Evolutionary conservation across 768 basidiomycete species (phyloP).

Genomic region (Mycena pura): DNA sequence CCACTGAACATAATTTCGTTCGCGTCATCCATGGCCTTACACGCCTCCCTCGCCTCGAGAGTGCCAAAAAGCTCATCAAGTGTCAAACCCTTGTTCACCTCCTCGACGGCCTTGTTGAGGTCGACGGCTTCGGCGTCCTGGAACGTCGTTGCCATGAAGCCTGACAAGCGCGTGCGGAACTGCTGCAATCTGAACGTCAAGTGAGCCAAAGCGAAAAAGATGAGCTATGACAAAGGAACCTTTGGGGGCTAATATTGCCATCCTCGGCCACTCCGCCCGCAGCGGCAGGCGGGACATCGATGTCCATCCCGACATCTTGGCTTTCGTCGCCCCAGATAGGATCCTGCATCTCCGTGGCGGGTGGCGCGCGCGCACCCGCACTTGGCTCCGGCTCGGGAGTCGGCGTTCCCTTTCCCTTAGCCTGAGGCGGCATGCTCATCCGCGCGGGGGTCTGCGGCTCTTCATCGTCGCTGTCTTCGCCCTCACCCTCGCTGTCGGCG

Average conservation of each 20-base stretch:
- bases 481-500: constrained; percentile 62
- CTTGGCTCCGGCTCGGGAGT: constrained; percentile 18
- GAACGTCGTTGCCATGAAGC: constrained; percentile 68
- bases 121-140: constrained; percentile 82
- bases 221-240: constrained; percentile 53
- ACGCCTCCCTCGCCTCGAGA: constrained; percentile 77
- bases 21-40: constrained; percentile 75
- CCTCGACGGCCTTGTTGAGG: constrained; percentile 69
- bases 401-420: constrained; percentile 21
- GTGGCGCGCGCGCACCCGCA: constrained; percentile 25
- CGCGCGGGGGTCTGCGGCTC: constrained; percentile 49
- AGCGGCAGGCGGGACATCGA: constrained; percentile 47
- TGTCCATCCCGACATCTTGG: constrained; percentile 69
- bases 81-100: constrained; percentile 78
- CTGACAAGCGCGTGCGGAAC: constrained; percentile 82
- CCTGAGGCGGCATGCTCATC: constrained; percentile 54
- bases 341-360: constrained; percentile 48
- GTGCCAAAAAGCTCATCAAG: constrained; percentile 78
- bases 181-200: constrained; percentile 63
- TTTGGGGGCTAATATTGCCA: constrained; percentile 57
- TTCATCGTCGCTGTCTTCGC: constrained; percentile 56
- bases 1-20: constrained; percentile 91
- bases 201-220: constrained; percentile 9
- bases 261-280: constrained; percentile 42
- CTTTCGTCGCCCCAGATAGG: constrained; percentile 73